A percentile compares a stretch with the other conserved stretches of the same genome.
Conservation (phyloP, 2,329 filamentous ascomycete genomes). For the Verruconis gallopava region DNA sequence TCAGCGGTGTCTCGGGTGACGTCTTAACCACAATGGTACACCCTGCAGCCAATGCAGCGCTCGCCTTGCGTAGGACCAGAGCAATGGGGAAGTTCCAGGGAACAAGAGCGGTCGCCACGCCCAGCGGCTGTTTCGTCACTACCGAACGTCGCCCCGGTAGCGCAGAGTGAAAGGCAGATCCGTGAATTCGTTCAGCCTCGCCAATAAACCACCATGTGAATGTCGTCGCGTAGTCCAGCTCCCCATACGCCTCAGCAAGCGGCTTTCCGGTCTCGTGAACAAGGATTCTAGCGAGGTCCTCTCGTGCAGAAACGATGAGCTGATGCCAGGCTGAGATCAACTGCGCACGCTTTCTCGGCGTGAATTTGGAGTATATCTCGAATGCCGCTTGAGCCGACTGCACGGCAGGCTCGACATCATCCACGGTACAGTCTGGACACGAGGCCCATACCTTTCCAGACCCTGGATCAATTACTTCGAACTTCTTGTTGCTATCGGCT, state of each 20-base stretch:
- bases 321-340: not conserved
- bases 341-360: not conserved
- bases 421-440: too few species aligned
- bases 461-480: too few species aligned
- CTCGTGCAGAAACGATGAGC: slow-evolving; percentile 10
- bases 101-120: slow-evolving; percentile 21
- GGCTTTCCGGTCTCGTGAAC: not conserved
- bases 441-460: too few species aligned
- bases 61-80: slow-evolving; percentile 22
- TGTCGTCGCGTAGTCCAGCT: not conserved
- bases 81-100: slow-evolving; percentile 12
- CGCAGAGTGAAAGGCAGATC: slow-evolving; percentile 10
- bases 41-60: slow-evolving; percentile 6
- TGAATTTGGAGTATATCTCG: not conserved
- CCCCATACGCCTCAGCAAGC: not conserved
- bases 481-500: too few species aligned
- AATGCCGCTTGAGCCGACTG: not conserved
- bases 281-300: slow-evolving; percentile 2
- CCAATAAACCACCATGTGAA: slow-evolving; percentile 15
- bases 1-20: slow-evolving; percentile 20
- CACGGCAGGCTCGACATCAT: not conserved
- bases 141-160: slow-evolving; percentile 11
- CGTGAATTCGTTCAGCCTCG: not conserved
- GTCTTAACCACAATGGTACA: slow-evolving; percentile 6
- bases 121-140: slow-evolving; percentile 20